Evolutionary conservation across 768 basidiomycete genomes (phyloP), one percentile per base, ranked within the genome.

Genomic region (Phanerochaete carnosa): DNA sequence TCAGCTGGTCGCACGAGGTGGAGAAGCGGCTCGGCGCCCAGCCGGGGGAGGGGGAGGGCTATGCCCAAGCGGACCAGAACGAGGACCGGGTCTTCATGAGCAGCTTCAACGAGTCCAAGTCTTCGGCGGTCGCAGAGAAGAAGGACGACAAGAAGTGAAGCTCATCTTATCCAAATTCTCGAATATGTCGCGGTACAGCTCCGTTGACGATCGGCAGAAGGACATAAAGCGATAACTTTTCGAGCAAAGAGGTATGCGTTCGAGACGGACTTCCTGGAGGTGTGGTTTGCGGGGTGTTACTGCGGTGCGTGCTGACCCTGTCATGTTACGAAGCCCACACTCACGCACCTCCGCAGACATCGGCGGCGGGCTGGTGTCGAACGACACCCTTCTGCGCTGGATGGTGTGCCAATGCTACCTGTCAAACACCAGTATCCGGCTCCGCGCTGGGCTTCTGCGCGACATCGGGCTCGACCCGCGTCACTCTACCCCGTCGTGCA

Each of bases 401-500:
- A 75, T 77, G 73, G 57, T 77, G 51, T 71, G 75, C 43, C 68
- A 77, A 59, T 72, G 70, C 58, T 68, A 72, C 61, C 61, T 58
- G 19, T 51, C 70, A 37, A 62, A 74, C n/a, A 68, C 71, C 25
- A 71, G 70, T 19, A 70, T 75, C 58, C 46, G 68, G 25, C 74
- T 74, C 60, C 59, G 66, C 57, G 59, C 62, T 19, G 57, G 58
- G n/a, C 60, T 62, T 23, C 57, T 71, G 9, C 61, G 51, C 39
- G 43, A 15, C 32, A 35, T 67, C 46, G 66, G 68, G 22, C 64
- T 71, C 43, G 64, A 68, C 45, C 62, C 1, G 52, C 26, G 13
- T 25, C 50, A 15, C 61, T 70, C n/a, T 64, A 62, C 45, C 66
- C 68, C n/a, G 53, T 23, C 16, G 61, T 67, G 13, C n/a, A 15